phyloP scores from a whole-genome alignment of 108 stramenopile genomes.

The Cylindrotheca fusiformis region DNA sequence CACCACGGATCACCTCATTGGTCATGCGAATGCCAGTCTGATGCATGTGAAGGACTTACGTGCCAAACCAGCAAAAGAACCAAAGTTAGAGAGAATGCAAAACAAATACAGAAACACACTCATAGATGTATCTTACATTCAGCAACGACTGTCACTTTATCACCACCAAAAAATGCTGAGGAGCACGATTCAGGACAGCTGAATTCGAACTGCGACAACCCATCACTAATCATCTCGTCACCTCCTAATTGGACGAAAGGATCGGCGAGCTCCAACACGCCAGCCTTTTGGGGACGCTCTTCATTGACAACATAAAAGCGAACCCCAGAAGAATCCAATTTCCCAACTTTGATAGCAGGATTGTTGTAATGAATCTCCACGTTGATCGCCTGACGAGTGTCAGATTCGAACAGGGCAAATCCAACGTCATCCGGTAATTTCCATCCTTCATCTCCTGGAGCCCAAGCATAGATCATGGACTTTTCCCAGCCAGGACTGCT shows the following conservation, averaged over 20 bases:
- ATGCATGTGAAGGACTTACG: slow-evolving; percentile 48
- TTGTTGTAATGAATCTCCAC: slow-evolving; percentile 56
- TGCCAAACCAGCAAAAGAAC: too few species aligned
- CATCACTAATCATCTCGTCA: slow-evolving; percentile 24
- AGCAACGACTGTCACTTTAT: slow-evolving; percentile 39
- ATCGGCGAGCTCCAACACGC: slow-evolving; percentile 41
- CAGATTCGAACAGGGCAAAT: slow-evolving; percentile 24
- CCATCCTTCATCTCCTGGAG: slow-evolving; percentile 35
- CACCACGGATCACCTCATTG: slow-evolving; percentile 42
- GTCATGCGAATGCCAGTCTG: slow-evolving; percentile 32
- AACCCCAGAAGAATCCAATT: slow-evolving; percentile 45
- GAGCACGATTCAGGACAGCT: slow-evolving; percentile 45
- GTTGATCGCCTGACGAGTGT: slow-evolving; percentile 21
- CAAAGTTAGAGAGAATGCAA: neutral
- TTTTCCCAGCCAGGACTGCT: neutral
- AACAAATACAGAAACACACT: neutral
- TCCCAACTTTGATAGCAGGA: slow-evolving; percentile 19
- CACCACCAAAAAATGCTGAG: slow-evolving; percentile 5
- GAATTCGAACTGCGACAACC: slow-evolving; percentile 34
- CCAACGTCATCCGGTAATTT: slow-evolving; percentile 44
- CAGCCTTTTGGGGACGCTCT: slow-evolving; percentile 30
- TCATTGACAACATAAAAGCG: slow-evolving; percentile 36
- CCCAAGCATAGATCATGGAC: slow-evolving; percentile 36
- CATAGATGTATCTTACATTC: slow-evolving; percentile 13
- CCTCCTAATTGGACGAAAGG: slow-evolving; percentile 30